Conservation (phyloP, 2,329 filamentous ascomycete genomes). For the Xylaria multiplex region DNA sequence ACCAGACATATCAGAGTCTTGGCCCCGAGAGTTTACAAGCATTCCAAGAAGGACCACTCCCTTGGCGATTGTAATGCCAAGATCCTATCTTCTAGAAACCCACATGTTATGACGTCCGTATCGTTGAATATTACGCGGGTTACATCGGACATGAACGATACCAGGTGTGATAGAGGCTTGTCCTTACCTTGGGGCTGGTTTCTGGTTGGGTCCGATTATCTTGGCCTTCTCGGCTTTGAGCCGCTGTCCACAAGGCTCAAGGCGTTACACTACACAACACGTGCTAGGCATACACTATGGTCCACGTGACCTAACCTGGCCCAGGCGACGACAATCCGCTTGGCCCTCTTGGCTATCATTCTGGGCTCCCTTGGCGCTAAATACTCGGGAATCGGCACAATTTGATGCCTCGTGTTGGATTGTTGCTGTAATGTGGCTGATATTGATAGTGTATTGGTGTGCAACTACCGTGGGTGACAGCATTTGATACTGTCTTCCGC, state of each 20-base stretch:
- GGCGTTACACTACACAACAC: conserved; percentile 6
- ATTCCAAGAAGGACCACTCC: conserved; percentile 26
- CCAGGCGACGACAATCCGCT: no score
- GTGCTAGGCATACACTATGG: conserved; percentile 3
- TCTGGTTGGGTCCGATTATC: conserved; percentile 13
- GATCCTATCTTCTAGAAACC: conserved; percentile 31
- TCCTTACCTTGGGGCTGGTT: conserved; percentile 2
- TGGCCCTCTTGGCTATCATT: background rate
- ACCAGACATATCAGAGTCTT: conserved; percentile 17
- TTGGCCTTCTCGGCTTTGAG: conserved; percentile 16
- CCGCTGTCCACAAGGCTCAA: background rate
- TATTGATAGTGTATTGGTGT: no score
- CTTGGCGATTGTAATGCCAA: conserved; percentile 43
- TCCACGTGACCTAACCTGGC: conserved; percentile 26
- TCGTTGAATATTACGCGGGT: conserved; percentile 7
- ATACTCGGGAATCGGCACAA: conserved; percentile 33
- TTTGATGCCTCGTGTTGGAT: no score
- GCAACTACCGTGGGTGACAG: no score
- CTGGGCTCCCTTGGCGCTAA: conserved; percentile 21
- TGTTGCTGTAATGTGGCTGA: no score
- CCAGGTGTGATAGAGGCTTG: conserved; percentile 1
- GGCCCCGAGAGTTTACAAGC: conserved; percentile 15
- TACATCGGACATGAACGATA: conserved; percentile 18
- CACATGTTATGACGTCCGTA: conserved; percentile 14
- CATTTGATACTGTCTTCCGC: no score